A percentile compares a stretch with the other conserved stretches of the same genome.
Evolutionary conservation across 306 rosid species (phyloP).

Genomic region (Dalbergia cochinchinensis): DNA sequence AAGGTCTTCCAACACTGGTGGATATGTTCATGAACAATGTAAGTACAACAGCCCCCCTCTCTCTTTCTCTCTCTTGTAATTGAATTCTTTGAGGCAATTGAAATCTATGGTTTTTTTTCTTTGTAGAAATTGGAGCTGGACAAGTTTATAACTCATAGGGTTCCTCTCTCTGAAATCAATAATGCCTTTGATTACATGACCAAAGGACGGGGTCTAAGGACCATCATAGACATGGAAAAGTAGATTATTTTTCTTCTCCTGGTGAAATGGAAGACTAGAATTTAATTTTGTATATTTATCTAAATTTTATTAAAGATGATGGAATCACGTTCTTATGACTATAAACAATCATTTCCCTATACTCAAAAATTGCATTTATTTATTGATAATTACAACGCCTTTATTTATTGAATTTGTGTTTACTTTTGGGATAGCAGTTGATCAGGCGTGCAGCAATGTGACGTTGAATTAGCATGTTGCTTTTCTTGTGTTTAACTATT

Average conservation of each 20-base stretch:
- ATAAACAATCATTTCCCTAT: too few relatives aligned
- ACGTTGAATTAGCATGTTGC: too few relatives aligned
- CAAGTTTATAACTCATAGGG: conserved; percentile 52
- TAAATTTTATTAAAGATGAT: background rate
- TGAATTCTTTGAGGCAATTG: background rate
- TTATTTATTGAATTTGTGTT: too few relatives aligned
- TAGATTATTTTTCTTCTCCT: background rate
- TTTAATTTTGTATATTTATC: background rate
- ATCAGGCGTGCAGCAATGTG: too few relatives aligned
- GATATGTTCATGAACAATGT: conserved; percentile 60
- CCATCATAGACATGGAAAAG: conserved; percentile 56
- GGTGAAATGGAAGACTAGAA: background rate
- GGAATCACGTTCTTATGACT: too few relatives aligned
- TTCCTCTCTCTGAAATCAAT: conserved; percentile 55
- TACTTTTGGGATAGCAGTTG: too few relatives aligned
- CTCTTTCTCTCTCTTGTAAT: background rate
- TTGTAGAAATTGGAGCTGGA: conserved; percentile 50
- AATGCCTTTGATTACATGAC: conserved; percentile 53
- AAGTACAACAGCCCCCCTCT: background rate
- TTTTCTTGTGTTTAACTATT: too few relatives aligned
- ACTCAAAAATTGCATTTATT: too few relatives aligned
- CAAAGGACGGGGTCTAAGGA: conserved; percentile 44
- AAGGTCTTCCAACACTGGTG: conserved; percentile 52
- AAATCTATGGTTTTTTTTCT: background rate
- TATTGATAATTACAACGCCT: too few relatives aligned